These are phyloP conservation scores for Plantago ovata DNA, from an alignment of 257 asterid genomes.

Conservation along the genomic window DNA sequence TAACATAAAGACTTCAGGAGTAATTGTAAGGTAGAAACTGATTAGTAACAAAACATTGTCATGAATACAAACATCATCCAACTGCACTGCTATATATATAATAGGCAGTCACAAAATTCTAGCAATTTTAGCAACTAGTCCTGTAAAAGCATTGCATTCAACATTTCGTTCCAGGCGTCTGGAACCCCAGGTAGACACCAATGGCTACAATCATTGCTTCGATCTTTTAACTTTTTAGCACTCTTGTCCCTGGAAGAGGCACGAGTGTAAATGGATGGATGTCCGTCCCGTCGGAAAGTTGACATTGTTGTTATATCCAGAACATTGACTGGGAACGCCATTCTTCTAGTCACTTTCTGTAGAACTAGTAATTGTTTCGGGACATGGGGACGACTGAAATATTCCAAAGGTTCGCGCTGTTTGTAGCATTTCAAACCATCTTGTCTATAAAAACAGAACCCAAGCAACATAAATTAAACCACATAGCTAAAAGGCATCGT, in stretches of 20 bases:
- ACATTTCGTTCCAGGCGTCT: constrained; percentile 81
- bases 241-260: constrained; percentile 42
- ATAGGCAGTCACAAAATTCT: too few relatives aligned
- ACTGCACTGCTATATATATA: too few relatives aligned
- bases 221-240: constrained; percentile 36
- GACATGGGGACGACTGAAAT: constrained; percentile 39
- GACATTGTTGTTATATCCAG: constrained; percentile 69
- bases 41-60: too few relatives aligned
- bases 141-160: constrained; percentile 47
- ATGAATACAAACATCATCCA: too few relatives aligned
- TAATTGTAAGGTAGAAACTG: too few relatives aligned
- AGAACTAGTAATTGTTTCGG: constrained; percentile 51
- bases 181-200: constrained; percentile 97
- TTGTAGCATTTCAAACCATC: constrained; percentile 69
- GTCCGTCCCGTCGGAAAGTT: constrained; percentile 64
- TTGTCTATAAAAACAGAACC: constrained; percentile 36
- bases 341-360: constrained; percentile 41
- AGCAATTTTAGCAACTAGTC: too few relatives aligned
- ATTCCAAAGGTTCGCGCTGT: constrained; percentile 51
- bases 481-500: neutral
- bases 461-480: neutral
- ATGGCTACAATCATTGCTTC: constrained; percentile 71
- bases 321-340: constrained; percentile 63
- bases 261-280: constrained; percentile 73
- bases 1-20: too few relatives aligned